Base-by-base conservation (phyloP, 768 basidiomycete genomes). In the Hericium rajendrae region DNA sequence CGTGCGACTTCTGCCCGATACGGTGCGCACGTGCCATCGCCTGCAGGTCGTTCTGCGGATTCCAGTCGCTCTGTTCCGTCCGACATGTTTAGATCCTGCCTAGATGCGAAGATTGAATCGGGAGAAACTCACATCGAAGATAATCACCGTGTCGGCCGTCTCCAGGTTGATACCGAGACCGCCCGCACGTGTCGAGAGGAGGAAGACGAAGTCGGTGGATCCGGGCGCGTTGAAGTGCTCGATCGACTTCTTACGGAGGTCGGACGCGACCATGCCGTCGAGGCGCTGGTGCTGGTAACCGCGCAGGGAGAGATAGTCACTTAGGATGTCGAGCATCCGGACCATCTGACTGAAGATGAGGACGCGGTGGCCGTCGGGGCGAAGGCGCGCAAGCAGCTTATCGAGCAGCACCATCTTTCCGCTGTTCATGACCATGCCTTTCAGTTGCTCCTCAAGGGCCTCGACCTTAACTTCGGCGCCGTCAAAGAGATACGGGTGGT, bases 341-440 rank as follows among this genome's bases (percentile, higher is more conserved):
- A 98, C 94, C 97, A 99, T 99, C 72, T 97, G 93, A 66, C 94
- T 97, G 78, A 99, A 99, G 65, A 99, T 98, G 64, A 99, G 80
- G 26, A 99, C 97, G 52, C 97, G 89, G 66, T 98, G 97, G 3
- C 91, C 90, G 68, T 98, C 95, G 63, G 82, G 84, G 65, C 88
- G 88, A 52, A 98, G 80, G 16, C 91, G 85, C 22, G 78, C 80
- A n/a, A 98, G 83, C 15, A 99, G 82, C 71, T 99, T 99, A 75
- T 99, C 97, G 55, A 99, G 85, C 37, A 99, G 75, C 51, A 98
- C 94, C 88, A 99, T 85, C 76, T 99, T 99, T 38, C 97, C 97
- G 59, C 92, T 94, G 72, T 88, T 95, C 91, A 97, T 97, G 61
- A 98, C 92, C 18, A 99, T 80, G n/a, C 94, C 94, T 65, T 90